Evolutionary conservation across 2,329 filamentous ascomycete species (phyloP), one percentile per base, ranked within the genome.

Genomic region (Botrytis tulipae): DNA sequence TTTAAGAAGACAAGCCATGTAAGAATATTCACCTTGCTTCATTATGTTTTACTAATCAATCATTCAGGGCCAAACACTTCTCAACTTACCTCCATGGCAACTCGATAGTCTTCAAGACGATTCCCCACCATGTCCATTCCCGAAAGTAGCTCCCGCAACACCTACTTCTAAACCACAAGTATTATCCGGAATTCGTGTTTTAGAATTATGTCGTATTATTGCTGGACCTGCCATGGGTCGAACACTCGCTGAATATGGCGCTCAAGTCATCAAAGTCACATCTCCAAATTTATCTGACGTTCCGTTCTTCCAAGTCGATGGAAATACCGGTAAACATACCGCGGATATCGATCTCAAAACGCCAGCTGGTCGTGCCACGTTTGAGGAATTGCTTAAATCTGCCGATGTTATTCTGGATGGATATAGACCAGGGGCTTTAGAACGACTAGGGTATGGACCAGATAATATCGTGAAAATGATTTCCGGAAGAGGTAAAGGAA

Each of bases 181-280:
- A 77, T 89, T 83, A 74, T 85, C 79, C 10, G 92, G 92, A 0
- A 85, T 94, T 80, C 91, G 91, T 76, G 91, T 94, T 9, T 85
- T 94, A 8, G 92, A 95, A 79, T 83, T 94, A 44, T 92, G 91
- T 79, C 89, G 92, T 59, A 90, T 94, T 78, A 93, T 94, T 76
- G 92, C 92, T 5, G 92, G 91, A 0, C 92, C 92, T n/a, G 88
- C 90, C 7, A 90, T 94, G 76, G 89, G 89, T 4, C 88, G 91
- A 44, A 90, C 90, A 2, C 85, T 94, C 0, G 91, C 90, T n/a
- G 92, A 93, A 75, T 91, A 93, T 79, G 92, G 92, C 3, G 92
- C 92, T 12, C 87, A 91, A 71, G 91, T 94, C 0, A 85, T 94
- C 76, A 92, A 93, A 78, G 85, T 94, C 63, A 93, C 91, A 4